phyloP scores from a whole-genome alignment of 2,329 filamentous ascomycete species.

The Beauveria sp. region DNA sequence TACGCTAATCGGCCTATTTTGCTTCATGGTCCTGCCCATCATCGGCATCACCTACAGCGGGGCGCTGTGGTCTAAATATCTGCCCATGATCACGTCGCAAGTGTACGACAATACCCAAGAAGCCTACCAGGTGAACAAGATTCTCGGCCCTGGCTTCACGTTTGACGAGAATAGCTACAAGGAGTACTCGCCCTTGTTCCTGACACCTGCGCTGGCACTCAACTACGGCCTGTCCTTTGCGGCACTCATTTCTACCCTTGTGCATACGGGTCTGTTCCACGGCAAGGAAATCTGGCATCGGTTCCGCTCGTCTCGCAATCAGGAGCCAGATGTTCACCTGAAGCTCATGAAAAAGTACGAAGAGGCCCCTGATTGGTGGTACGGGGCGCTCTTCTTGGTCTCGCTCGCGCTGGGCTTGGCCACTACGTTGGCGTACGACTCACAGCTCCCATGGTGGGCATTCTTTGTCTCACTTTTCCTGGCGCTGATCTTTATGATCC shows the following conservation, averaged over 20 bases:
- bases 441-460: conserved; percentile 22
- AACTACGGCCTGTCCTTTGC: conserved; percentile 35
- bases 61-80: conserved; percentile 39
- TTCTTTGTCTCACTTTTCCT: conserved; percentile 21
- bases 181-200: conserved; percentile 45
- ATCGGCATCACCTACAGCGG: conserved; percentile 40
- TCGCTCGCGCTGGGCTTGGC: conserved; percentile 27
- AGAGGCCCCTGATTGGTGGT: conserved; percentile 34
- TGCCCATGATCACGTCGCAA: conserved; percentile 46
- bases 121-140: conserved; percentile 41
- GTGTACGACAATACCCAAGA: conserved; percentile 49
- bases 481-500: conserved; percentile 19
- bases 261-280: conserved; percentile 29
- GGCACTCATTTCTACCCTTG: conserved; percentile 37
- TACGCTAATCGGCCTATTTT: conserved; percentile 34
- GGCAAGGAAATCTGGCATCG: conserved; percentile 37
- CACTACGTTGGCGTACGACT: conserved; percentile 18
- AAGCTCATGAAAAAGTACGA: conserved; percentile 26
- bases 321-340: conserved; percentile 30
- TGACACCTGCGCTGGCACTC: conserved; percentile 38
- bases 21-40: conserved; percentile 34
- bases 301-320: conserved; percentile 35
- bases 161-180: conserved; percentile 43
- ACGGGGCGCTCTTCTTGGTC: conserved; percentile 23
- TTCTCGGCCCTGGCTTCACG: conserved; percentile 38